A percentile compares a stretch with the other conserved stretches of the same genome.
Conservation (phyloP, 2,329 filamentous ascomycete species). For the Epichloe coenophiala region DNA sequence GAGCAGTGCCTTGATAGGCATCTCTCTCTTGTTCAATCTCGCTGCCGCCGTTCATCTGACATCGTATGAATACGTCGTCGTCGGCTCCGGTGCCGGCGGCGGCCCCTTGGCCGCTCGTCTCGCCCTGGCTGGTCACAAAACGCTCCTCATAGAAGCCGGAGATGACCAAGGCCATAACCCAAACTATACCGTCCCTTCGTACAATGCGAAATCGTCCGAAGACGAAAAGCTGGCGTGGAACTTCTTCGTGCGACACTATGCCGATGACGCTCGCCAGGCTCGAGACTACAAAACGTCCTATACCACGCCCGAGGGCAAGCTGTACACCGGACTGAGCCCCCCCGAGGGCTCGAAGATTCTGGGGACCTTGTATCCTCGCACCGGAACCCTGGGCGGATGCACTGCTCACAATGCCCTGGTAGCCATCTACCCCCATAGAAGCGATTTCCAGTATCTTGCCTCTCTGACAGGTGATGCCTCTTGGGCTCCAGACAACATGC, state of each 20-base stretch:
- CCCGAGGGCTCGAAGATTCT: constrained; percentile 26
- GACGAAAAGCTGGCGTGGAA: constrained; percentile 45
- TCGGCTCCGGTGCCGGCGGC: constrained; percentile 48
- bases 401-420: constrained; percentile 49
- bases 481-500: constrained; percentile 46
- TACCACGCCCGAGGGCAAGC: constrained; percentile 31
- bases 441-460: constrained; percentile 46
- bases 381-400: constrained; percentile 34
- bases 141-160: constrained; percentile 48
- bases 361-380: constrained; percentile 33
- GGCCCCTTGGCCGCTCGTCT: constrained; percentile 44
- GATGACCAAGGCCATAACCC: constrained; percentile 37
- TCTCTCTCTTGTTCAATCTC: constrained; percentile 15
- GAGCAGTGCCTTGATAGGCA: background rate
- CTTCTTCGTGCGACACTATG: constrained; percentile 51
- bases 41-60: background rate
- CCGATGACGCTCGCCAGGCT: constrained; percentile 35
- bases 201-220: constrained; percentile 28
- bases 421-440: constrained; percentile 41
- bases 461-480: constrained; percentile 44
- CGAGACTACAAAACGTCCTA: constrained; percentile 48
- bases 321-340: constrained; percentile 30
- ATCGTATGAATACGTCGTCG: constrained; percentile 42
- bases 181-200: constrained; percentile 40
- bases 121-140: constrained; percentile 43